Conservation (phyloP, 1,284 basidiomycete species). For the Wolfiporia cocos region DNA sequence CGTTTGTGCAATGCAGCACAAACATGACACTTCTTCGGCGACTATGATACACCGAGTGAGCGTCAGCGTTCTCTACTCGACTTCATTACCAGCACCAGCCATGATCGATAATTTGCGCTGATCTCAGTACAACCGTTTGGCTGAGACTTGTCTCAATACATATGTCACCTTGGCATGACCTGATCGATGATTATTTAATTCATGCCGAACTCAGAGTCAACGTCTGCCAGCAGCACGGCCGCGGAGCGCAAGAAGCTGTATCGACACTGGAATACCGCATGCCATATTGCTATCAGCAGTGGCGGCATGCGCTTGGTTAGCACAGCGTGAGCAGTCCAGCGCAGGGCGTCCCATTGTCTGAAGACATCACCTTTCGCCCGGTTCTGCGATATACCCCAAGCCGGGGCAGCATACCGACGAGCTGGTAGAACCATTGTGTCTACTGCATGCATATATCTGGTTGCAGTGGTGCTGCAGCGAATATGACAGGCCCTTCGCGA, state of each 20-base stretch:
- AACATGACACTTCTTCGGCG: conserved; percentile 19
- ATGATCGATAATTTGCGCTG: not conserved
- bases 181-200: conserved; percentile 66
- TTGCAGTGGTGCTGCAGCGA: conserved; percentile 96
- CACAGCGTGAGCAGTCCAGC: conserved; percentile 71
- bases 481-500: conserved; percentile 87
- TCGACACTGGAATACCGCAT: conserved; percentile 70
- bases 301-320: conserved; percentile 55
- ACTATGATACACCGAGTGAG: conserved; percentile 69
- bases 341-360: conserved; percentile 81
- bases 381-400: conserved; percentile 87
- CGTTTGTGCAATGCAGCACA: no score
- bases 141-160: no score
- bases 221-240: conserved; percentile 65
- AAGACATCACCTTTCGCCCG: conserved; percentile 80
- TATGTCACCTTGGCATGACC: conserved; percentile 47
- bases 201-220: conserved; percentile 71
- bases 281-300: conserved; percentile 66
- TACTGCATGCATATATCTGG: conserved; percentile 51
- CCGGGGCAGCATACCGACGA: conserved; percentile 87
- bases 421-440: conserved; percentile 43
- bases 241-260: conserved; percentile 61
- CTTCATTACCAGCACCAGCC: conserved; percentile 64
- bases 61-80: conserved; percentile 70
- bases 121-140: no score